Conservation (phyloP, 192 early-diverging fungal genomes). For the Rhizophagus sp. region DNA sequence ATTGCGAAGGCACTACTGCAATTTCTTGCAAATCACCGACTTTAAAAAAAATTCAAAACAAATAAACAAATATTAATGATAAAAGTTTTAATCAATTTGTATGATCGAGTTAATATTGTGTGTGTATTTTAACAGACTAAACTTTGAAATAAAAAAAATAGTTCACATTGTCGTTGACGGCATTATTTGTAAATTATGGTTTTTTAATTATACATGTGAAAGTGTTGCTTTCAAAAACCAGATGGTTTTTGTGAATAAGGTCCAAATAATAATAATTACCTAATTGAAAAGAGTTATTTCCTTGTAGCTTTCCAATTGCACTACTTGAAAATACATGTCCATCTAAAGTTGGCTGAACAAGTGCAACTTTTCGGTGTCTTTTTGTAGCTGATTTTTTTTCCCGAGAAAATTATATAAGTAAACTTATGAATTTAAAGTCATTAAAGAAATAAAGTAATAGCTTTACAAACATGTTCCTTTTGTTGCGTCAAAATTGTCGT, state of each 20-base stretch:
- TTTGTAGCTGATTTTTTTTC: neutral
- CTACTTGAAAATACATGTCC: slow-evolving; percentile 2
- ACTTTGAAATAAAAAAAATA: too few relatives aligned
- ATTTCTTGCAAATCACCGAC: neutral
- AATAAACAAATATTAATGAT: neutral
- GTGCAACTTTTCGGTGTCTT: neutral
- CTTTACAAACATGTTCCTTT: neutral
- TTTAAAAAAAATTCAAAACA: neutral
- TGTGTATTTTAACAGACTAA: too few relatives aligned
- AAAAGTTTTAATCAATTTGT: neutral
- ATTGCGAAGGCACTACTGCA: neutral
- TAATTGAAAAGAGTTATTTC: neutral
- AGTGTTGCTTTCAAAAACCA: too few relatives aligned
- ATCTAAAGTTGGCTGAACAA: neutral
- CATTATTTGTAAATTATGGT: too few relatives aligned
- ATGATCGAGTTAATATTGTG: too few relatives aligned
- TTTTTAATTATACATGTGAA: too few relatives aligned
- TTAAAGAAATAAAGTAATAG: neutral
- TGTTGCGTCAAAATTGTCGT: neutral
- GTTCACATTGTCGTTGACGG: too few relatives aligned
- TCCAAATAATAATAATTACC: neutral
- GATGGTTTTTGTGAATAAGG: too few relatives aligned
- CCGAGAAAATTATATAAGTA: neutral
- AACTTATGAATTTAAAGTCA: neutral
- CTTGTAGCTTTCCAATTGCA: neutral